Evolutionary conservation across 139 green algal species (phyloP).

Genomic region (Picochlorum sp.): DNA sequence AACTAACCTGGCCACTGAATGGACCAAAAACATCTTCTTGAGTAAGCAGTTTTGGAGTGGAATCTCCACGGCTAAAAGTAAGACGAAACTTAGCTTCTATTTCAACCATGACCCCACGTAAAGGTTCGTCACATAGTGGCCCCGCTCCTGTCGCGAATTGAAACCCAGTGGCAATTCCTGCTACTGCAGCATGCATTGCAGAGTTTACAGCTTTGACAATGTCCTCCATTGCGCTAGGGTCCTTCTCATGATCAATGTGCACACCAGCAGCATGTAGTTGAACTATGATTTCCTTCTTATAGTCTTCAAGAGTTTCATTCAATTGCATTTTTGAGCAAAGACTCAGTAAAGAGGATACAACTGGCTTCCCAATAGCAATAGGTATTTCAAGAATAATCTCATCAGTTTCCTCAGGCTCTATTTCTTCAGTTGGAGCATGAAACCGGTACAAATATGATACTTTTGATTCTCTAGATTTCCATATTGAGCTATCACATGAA

Average conservation of each 20-base stretch:
- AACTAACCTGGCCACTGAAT: slow-evolving; percentile 72
- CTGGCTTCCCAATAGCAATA: no score
- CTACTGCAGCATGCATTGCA: slow-evolving; percentile 34
- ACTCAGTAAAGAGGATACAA: no score
- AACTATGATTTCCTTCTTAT: background rate
- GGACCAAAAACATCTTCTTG: slow-evolving; percentile 79
- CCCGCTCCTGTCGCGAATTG: slow-evolving; percentile 73
- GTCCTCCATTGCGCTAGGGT: background rate
- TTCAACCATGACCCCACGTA: slow-evolving; percentile 83
- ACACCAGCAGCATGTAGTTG: background rate
- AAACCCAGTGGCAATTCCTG: slow-evolving; percentile 77
- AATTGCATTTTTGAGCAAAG: no score
- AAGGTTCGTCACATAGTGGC: slow-evolving; percentile 91
- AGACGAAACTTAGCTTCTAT: slow-evolving; percentile 31
- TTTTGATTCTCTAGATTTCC: no score
- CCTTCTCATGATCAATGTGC: background rate
- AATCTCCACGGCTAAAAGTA: background rate
- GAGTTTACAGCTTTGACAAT: background rate
- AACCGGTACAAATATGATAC: no score
- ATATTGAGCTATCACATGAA: background rate
- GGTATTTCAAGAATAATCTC: no score
- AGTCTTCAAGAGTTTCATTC: no score
- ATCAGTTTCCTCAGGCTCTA: no score
- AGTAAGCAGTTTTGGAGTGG: slow-evolving; percentile 11
- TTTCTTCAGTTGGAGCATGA: no score